These are phyloP conservation scores for Aureobasidium sp. DNA, from an alignment of 2,329 filamentous ascomycete genomes.

Conservation along the genomic window DNA sequence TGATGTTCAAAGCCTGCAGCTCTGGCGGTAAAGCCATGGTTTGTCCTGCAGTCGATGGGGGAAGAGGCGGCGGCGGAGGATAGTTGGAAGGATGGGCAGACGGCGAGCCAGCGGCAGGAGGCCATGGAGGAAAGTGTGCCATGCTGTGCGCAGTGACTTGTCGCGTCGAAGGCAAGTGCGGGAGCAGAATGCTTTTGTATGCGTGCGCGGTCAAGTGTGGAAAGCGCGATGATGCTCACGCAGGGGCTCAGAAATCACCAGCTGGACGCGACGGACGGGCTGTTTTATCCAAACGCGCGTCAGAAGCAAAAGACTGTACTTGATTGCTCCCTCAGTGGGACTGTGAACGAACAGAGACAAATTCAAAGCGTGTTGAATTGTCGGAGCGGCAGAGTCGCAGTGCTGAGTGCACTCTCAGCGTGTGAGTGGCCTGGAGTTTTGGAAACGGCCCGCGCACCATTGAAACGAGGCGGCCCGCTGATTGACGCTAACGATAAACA, in stretches of 20 bases:
- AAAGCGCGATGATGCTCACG: slow-evolving; percentile 1
- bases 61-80: slow-evolving; percentile 1
- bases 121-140: slow-evolving; percentile 9
- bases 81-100: not conserved
- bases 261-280: not conserved
- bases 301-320: not conserved
- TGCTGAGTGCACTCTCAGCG: too few species aligned
- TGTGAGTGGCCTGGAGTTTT: not conserved
- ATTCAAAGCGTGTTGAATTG: not conserved
- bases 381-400: not conserved
- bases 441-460: not conserved
- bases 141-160: not conserved
- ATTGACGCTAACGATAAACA: slow-evolving; percentile 11
- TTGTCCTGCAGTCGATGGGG: not conserved
- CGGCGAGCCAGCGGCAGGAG: slow-evolving; percentile 3
- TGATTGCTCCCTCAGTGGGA: too few species aligned
- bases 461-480: not conserved
- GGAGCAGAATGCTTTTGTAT: not conserved
- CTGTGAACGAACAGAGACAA: too few species aligned
- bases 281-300: not conserved
- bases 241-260: not conserved
- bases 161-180: not conserved
- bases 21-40: slow-evolving; percentile 9
- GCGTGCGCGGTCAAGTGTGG: not conserved
- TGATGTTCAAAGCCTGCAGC: slow-evolving; percentile 13